Evolutionary conservation across 2,329 filamentous ascomycete species (phyloP), one percentile per base, ranked within the genome.

Genomic region (Aspergillaceae sp.): DNA sequence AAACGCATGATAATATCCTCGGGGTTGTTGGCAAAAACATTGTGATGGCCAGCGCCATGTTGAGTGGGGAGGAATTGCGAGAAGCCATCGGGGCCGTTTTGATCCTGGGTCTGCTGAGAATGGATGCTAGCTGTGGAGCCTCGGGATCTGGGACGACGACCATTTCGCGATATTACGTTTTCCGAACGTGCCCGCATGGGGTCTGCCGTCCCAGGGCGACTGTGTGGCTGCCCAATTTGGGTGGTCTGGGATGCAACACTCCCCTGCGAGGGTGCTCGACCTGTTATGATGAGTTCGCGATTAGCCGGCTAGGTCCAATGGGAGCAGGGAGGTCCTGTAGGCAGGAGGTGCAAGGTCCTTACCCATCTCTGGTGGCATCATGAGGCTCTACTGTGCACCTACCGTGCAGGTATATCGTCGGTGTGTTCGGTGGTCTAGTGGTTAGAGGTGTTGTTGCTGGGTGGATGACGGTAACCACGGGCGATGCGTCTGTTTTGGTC

Each of bases 121-220:
- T 73, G 70, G 42, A 73, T 67, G 51, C 71, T 74, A 32, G 69
- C 65, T 7, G 70, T 73, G 40, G 70, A 73, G 32, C 68, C 70
- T 59, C 70, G 61, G 32, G 71, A 74, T 45, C 70, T 62, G 43
- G 70, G 67, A 43, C 67, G 68, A 43, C 65, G 66, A 54, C 59
- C 62, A 49, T 58, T 62, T 43, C 66, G 62, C 8, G 69, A 70
- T n/a, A 66, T 49, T 44, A 60, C 55, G 28, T 62, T 68, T 51
- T 67, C 67, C 5, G 69, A 71, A 10, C 68, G 66, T 37, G 67
- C 63, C 46, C 66, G 61, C 53, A 65, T 56, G 38, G 66, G 65
- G 48, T 71, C 68, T 28, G 64, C 62, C 28, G 66, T 69, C 19
- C 64, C 66, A 27, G 67, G 67, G 27, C 67, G 66, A 51, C 65